Evolutionary conservation across 352 stramenopile species (phyloP).

Genomic region (Saprolegnia parasitica): DNA sequence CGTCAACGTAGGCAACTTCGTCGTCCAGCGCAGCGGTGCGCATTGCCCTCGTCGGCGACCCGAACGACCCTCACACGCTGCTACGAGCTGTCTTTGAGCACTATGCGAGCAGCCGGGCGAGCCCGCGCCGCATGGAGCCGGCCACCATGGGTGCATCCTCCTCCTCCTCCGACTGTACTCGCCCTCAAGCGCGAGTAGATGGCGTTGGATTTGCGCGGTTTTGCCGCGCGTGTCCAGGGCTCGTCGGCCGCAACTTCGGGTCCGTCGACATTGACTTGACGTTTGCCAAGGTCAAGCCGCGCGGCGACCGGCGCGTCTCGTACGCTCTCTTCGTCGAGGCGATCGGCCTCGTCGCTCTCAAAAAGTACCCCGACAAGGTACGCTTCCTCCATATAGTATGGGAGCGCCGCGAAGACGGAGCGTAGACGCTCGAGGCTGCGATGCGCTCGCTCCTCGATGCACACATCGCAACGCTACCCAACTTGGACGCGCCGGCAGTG

Average conservation of each 20-base stretch:
- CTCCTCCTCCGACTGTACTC: neutral
- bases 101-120: slow-evolving; percentile 70
- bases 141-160: slow-evolving; percentile 55
- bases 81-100: slow-evolving; percentile 79
- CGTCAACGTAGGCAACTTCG: neutral
- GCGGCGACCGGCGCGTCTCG: slow-evolving; percentile 71
- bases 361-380: slow-evolving; percentile 78
- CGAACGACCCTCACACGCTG: slow-evolving; percentile 75
- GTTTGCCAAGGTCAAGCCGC: slow-evolving; percentile 84
- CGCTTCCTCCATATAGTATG: no score
- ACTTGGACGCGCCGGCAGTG: neutral
- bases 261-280: slow-evolving; percentile 82
- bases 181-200: slow-evolving; percentile 36
- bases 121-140: slow-evolving; percentile 52
- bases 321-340: slow-evolving; percentile 83
- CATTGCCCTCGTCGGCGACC: slow-evolving; percentile 44
- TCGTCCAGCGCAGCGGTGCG: neutral
- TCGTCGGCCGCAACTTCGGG: slow-evolving; percentile 56
- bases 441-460: slow-evolving; percentile 61
- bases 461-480: slow-evolving; percentile 57
- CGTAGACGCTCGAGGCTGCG: slow-evolving; percentile 50
- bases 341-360: slow-evolving; percentile 69
- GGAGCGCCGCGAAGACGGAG: no score
- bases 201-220: slow-evolving; percentile 83
- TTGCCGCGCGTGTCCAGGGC: slow-evolving; percentile 60